Conservation (phyloP, 1,139 yeast genomes). For the Candida labiduridarum region DNA sequence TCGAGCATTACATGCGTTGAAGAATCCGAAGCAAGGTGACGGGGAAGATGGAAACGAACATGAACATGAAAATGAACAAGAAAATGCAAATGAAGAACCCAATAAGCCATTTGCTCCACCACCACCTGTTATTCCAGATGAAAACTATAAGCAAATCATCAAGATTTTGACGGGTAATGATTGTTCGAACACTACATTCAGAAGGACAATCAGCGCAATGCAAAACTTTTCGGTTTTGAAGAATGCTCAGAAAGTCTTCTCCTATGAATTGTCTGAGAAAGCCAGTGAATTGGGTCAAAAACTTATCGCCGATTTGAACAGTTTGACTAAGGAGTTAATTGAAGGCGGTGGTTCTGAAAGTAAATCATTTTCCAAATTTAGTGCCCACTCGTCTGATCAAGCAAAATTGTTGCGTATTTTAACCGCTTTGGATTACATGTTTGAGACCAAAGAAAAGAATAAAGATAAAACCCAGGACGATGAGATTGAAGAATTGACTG, state of each 20-base stretch:
- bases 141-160: conserved; percentile 64
- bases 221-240: conserved; percentile 69
- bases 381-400: conserved; percentile 84
- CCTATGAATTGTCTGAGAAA: conserved; percentile 64
- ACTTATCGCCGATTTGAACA: conserved; percentile 59
- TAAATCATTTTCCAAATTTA: conserved; percentile 64
- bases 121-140: conserved; percentile 68
- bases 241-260: conserved; percentile 66
- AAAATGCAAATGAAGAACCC: conserved; percentile 11
- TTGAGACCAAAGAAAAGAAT: conserved; percentile 45
- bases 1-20: conserved; percentile 62
- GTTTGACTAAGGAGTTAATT: conserved; percentile 50
- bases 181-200: conserved; percentile 83
- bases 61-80: conserved; percentile 1
- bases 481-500: conserved; percentile 52
- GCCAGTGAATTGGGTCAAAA: conserved; percentile 65
- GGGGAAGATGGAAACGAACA: not conserved
- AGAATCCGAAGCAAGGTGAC: conserved; percentile 24
- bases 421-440: conserved; percentile 87
- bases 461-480: conserved; percentile 17
- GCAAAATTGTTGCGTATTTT: conserved; percentile 81
- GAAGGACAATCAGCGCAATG: conserved; percentile 82
- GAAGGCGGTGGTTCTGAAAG: conserved; percentile 50
- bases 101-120: conserved; percentile 51
- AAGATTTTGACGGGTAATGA: conserved; percentile 80